Conservation (phyloP, 192 early-diverging fungal genomes). For the Coemansia sp. region DNA sequence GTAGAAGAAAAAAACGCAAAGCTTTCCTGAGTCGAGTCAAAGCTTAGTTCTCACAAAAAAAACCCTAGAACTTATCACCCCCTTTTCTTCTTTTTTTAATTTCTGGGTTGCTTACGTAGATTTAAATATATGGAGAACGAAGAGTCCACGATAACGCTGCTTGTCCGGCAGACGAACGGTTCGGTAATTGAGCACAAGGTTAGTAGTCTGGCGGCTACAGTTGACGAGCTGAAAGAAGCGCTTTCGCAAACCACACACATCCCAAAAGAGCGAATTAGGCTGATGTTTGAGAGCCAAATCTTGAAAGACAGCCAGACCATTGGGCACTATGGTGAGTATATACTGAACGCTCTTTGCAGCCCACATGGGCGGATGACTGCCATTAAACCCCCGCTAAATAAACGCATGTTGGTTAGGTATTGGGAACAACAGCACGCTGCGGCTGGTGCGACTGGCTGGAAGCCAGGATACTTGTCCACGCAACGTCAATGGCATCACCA, state of each 20-base stretch:
- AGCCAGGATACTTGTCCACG: conserved; percentile 8
- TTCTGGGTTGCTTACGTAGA: no score
- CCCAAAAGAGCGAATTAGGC: conserved; percentile 34
- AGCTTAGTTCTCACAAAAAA: no score
- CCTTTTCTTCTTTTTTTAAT: no score
- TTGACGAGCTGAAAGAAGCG: conserved; percentile 30
- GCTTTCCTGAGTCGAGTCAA: no score
- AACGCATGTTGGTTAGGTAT: conserved; percentile 16
- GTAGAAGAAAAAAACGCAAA: conserved; percentile 1
- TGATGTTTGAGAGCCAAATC: conserved; percentile 37
- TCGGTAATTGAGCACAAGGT: conserved; percentile 21
- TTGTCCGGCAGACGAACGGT: conserved; percentile 37
- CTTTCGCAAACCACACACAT: conserved; percentile 30
- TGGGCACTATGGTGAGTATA: conserved; percentile 38
- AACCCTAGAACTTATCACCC: no score
- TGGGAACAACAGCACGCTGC: conserved; percentile 16
- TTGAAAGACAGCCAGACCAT: conserved; percentile 36
- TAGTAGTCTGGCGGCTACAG: background rate
- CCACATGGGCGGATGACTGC: background rate
- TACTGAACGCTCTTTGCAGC: background rate
- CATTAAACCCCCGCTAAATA: background rate
- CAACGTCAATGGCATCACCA: conserved; percentile 28
- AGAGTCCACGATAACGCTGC: conserved; percentile 14
- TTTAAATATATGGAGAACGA: conserved; percentile 4
- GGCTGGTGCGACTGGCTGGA: conserved; percentile 38